Conservation (phyloP, 345 rosid species). For the Pistacia integerrima region DNA sequence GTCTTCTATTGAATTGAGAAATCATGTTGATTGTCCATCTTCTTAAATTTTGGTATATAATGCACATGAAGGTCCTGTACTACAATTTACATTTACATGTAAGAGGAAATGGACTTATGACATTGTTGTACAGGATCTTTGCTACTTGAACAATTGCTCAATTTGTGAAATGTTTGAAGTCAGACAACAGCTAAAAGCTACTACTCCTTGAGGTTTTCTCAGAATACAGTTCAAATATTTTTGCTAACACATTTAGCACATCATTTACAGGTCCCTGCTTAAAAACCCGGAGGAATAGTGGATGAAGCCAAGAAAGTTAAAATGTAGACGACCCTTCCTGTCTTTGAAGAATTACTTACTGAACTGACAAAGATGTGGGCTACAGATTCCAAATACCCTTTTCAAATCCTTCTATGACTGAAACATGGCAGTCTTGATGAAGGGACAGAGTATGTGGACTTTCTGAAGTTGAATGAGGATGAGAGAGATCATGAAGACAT, state of each 20-base stretch:
- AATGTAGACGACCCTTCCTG: neutral
- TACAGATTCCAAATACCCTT: too few relatives aligned
- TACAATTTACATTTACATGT: too few relatives aligned
- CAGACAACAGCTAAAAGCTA: neutral
- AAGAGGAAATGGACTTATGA: too few relatives aligned
- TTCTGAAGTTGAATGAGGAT: slow-evolving; percentile 37
- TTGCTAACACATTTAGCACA: neutral
- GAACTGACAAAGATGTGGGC: neutral
- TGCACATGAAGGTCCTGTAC: too few relatives aligned
- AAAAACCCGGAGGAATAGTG: neutral
- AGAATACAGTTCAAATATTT: neutral
- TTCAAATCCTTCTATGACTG: neutral
- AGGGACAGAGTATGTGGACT: slow-evolving; percentile 32
- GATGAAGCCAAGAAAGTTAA: neutral
- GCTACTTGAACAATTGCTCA: too few relatives aligned
- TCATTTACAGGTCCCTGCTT: neutral
- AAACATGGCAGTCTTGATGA: slow-evolving; percentile 14
- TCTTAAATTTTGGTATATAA: too few relatives aligned
- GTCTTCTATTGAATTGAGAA: too few relatives aligned
- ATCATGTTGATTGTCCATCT: too few relatives aligned
- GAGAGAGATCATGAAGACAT: slow-evolving; percentile 45
- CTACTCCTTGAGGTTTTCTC: neutral
- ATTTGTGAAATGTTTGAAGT: too few relatives aligned
- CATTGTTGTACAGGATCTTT: too few relatives aligned
- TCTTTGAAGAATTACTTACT: neutral